These are phyloP conservation scores for Lippia alba DNA, from an alignment of 305 asterid genomes.

Conservation along the genomic window DNA sequence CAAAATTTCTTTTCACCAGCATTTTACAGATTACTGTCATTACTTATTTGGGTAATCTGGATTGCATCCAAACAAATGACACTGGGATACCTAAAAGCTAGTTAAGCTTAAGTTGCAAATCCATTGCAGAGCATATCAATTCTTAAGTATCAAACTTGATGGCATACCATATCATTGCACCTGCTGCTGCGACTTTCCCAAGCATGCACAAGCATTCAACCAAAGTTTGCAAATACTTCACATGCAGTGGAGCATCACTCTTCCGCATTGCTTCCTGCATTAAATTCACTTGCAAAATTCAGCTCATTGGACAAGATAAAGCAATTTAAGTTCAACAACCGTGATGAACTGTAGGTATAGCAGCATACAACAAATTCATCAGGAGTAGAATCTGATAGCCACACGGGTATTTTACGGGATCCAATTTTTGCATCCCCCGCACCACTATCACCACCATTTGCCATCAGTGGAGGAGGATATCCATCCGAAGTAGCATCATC, in stretches of 20 bases:
- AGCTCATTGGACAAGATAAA: conserved; percentile 39
- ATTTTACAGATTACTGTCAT: conserved; percentile 6
- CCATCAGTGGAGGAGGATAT: conserved; percentile 56
- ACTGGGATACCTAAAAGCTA: conserved; percentile 13
- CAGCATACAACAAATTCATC: conserved; percentile 96
- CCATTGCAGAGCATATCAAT: conserved; percentile 24
- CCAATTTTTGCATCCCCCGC: conserved; percentile 55
- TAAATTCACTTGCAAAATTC: conserved; percentile 35
- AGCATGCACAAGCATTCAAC: conserved; percentile 98
- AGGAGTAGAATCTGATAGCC: conserved; percentile 97
- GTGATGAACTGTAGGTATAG: conserved; percentile 39
- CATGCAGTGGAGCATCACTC: conserved; percentile 80
- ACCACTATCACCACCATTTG: conserved; percentile 67
- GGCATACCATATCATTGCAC: conserved; percentile 94
- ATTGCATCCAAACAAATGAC: conserved; percentile 21
- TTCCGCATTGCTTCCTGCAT: conserved; percentile 96
- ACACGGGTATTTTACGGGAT: conserved; percentile 74
- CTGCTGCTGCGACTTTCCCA: conserved; percentile 99
- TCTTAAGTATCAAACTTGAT: conserved; percentile 32
- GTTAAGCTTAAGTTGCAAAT: conserved; percentile 30
- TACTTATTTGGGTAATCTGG: conserved; percentile 6
- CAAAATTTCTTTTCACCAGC: conserved; percentile 10
- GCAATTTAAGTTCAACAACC: conserved; percentile 37
- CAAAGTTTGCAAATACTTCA: conserved; percentile 95
- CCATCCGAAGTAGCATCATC: conserved; percentile 72